A percentile compares a stretch with the other conserved stretches of the same genome.
Conservation (phyloP, 768 basidiomycete species). For the Strobilomyces dryophilus region DNA sequence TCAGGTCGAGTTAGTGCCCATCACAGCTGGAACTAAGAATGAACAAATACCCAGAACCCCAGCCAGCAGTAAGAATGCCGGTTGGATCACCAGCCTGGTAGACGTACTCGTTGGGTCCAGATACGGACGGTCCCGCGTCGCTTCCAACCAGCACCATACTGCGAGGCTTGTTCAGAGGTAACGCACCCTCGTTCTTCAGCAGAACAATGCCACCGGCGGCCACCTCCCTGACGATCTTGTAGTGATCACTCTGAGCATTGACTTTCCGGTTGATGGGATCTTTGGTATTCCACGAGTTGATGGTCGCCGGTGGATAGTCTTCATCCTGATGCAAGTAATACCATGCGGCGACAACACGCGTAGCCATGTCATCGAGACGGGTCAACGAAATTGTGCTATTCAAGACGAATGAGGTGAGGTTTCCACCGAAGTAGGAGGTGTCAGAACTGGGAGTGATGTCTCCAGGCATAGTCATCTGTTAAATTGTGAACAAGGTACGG, state of each 20-base stretch:
- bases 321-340: conserved; percentile 36
- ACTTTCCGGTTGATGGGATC: conserved; percentile 39
- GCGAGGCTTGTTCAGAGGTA: conserved; percentile 58
- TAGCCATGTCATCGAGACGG: conserved; percentile 69
- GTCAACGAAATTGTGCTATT: conserved; percentile 54
- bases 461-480: conserved; percentile 72
- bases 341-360: conserved; percentile 66
- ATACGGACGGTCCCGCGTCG: conserved; percentile 55
- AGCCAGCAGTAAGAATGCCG: conserved; percentile 85
- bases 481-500: not conserved
- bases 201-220: conserved; percentile 64
- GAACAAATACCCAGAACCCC: conserved; percentile 68
- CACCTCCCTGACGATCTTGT: conserved; percentile 51
- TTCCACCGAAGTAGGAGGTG: conserved; percentile 53
- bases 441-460: conserved; percentile 42
- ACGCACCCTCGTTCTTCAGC: conserved; percentile 57
- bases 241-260: conserved; percentile 57
- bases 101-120: conserved; percentile 67
- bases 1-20: not conserved
- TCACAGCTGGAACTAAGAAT: not conserved
- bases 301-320: conserved; percentile 23
- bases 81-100: conserved; percentile 56
- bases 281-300: conserved; percentile 26
- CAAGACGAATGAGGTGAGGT: conserved; percentile 54
- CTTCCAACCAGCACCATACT: conserved; percentile 62